Evolutionary conservation across 1,139 yeast species (phyloP), one percentile per base, ranked within the genome.

Genomic region (Geotrichum phurueaensis): DNA sequence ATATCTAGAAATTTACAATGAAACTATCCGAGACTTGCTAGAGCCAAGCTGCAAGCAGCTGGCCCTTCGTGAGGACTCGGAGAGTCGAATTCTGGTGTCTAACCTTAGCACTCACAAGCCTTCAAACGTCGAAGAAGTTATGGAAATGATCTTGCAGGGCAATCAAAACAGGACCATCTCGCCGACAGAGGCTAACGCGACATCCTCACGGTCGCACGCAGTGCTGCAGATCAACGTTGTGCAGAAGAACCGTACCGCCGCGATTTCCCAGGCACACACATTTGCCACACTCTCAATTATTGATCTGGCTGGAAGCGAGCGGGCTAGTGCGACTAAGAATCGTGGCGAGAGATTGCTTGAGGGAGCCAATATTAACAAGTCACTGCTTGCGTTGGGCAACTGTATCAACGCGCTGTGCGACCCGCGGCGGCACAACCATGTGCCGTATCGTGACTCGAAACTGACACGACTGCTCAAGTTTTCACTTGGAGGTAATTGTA

Each of bases 301-400:
- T 55, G 98, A 92, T 72, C 75, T 92, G 55, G 98, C 98, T 0
- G 98, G 98, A 2, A 88, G 96, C 75, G 98, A 92, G 75, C 77
- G 97, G 56, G 97, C 97, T 0, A 86, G 95, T 0, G 88, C 96
- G 0, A 90, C 97, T 0, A 84, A 83, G 66, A 92, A 91, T 71
- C 75, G 90, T 60, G 97, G 97, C 0, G 82, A 81, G 36, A 75
- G 96, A 58, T 77, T 92, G 13, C 82, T 84, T 64, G 98, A 92
- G 71, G 97, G 97, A 33, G 97, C 97, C n/a, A 89, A 89, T 70
- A 91, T 91, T 59, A 91, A 91, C 72, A 95, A 89, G 71, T 86
- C 94, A 64, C 78, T 91, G 61, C 75, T 90, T 49, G 86, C 96
- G 0, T 78, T 91, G 55, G 97, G 97, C 0, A 77, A 96, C 60